Base-by-base conservation (phyloP, 371 early-diverging fungal genomes). In the Mucor irregularis region DNA sequence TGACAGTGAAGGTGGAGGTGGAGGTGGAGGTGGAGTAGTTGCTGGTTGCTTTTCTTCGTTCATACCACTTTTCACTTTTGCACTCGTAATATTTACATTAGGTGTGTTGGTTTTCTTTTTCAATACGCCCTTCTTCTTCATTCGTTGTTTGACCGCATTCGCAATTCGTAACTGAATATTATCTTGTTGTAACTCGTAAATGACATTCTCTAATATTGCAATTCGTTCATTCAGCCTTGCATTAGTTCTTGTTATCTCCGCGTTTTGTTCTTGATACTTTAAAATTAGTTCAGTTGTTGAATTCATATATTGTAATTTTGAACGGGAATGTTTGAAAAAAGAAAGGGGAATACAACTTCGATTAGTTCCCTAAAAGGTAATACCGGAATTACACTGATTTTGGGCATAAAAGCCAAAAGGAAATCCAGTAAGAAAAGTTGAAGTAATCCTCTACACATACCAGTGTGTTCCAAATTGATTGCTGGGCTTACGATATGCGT, bases 211-310 rank as follows among this genome's bases (percentile, higher is more conserved):
- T 11, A 61, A 22, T 5, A 28, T n/a, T 3, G 30, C 22, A 9
- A 61, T 50, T 26, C 46, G 44, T 34, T 61, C 56, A 14, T 46
- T 45, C 2, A 61, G 40, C 24, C 13, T 55, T 8, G 46, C 17
- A 25, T 61, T 61, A 1, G 22, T 13, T 21, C 19, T 44, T 14
- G 56, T 56, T 11, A 61, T 51, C 16, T 61, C 62, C 16, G 10
- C 3, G 19, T 61, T 61, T 28, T 61, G 62, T 19, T 40, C 47
- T 33, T 47, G 24, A 22, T 59, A 52, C 39, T 47, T 29, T 4
- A 1, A 6, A 3, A 57, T 4, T 1, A 40, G 17, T 1, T 35
- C 26, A 8, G n/a, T 5, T 11, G 28, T 10, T 31, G 29, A 9
- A 33, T 31, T 31, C 24, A 29, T 28, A 39, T 26, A 22, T 13